Evolutionary conservation across 768 basidiomycete species (phyloP), one percentile per base, ranked within the genome.

Genomic region (Glaciozyma martinii): DNA sequence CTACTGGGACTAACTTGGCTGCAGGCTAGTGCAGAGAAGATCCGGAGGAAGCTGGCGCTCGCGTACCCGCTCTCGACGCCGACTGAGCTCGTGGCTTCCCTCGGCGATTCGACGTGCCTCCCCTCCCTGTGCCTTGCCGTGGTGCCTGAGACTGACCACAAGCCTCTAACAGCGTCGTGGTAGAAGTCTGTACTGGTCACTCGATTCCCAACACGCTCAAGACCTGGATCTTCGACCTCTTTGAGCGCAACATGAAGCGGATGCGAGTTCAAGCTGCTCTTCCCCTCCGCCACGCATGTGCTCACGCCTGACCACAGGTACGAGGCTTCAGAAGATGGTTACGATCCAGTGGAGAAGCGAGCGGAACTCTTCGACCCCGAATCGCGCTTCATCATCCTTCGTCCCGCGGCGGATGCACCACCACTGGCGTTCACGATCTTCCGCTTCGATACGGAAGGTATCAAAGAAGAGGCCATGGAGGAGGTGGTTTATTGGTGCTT

Each of bases 401-500:
- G 70, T 30, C 6, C 23, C 78, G 4, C 58, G 76, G 13, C 81
- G 78, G 13, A 25, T 5, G 25, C 27, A 23, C 27, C 30, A 4
- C 53, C 53, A 2, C 2, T 55, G 18, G 53, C 29, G 16, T 82
- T 78, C 71, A 68, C 80, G 21, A 83, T 83, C 77, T 89, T 90
- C 74, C 83, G 88, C 2, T 90, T 90, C 65, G 88, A 89, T 61
- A 73, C 77, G 33, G 89, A 90, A 67, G 79, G 82, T 13, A 68
- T 68, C 3, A 60, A 62, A 12, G 63, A 65, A 1, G 74, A 69
- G 1, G 67, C 61, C 3, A 78, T 77, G 7, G 79, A 83, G 65
- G 70, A 72, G 12, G 75, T 87, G 5, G 57, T 88, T 5, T 91
- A 90, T 73, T 90, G 88, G 89, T 88, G 70, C 10, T 32, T 53